A percentile compares a stretch with the other conserved stretches of the same genome.
Evolutionary conservation across 441 rosid species (phyloP).

Genomic region (Eruca vesicaria): DNA sequence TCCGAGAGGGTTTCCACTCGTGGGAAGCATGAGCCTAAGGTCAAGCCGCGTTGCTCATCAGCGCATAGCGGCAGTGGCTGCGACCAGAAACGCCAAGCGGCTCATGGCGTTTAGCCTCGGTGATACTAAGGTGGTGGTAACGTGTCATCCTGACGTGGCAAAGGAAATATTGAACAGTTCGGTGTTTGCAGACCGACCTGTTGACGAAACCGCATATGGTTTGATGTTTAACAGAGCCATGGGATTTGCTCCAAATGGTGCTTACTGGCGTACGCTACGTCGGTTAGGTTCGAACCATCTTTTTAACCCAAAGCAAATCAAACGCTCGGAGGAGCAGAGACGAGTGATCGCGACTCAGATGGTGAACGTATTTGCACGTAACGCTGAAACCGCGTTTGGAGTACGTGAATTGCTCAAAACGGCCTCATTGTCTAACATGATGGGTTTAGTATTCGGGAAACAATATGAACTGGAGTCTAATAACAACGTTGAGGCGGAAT

Average conservation of each 20-base stretch:
- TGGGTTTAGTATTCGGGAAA: slow-evolving; percentile 75
- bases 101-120: slow-evolving; percentile 93
- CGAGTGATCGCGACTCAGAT: slow-evolving; percentile 48
- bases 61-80: slow-evolving; percentile 52
- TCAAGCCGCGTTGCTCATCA: slow-evolving; percentile 65
- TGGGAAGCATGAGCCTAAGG: slow-evolving; percentile 79
- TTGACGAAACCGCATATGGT: slow-evolving; percentile 75
- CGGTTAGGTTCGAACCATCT: slow-evolving; percentile 68
- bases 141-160: slow-evolving; percentile 78
- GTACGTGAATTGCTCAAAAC: slow-evolving; percentile 62
- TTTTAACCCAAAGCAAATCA: slow-evolving; percentile 71
- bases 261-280: slow-evolving; percentile 75
- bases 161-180: slow-evolving; percentile 71
- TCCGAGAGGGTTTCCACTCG: slow-evolving; percentile 66
- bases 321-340: slow-evolving; percentile 52
- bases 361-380: slow-evolving; percentile 43
- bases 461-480: slow-evolving; percentile 44
- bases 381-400: slow-evolving; percentile 30
- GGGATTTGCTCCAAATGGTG: slow-evolving; percentile 80
- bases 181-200: slow-evolving; percentile 80
- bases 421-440: slow-evolving; percentile 81
- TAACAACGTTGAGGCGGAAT: slow-evolving; percentile 44
- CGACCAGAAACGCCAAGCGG: slow-evolving; percentile 44
- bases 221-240: slow-evolving; percentile 88
- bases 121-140: slow-evolving; percentile 63